Percentiles rank a stretch among this genome's conserved stretches.
phyloP scores from a whole-genome alignment of 805 yeast genomes.

The Schwanniomyces pseudopolymorphus region DNA sequence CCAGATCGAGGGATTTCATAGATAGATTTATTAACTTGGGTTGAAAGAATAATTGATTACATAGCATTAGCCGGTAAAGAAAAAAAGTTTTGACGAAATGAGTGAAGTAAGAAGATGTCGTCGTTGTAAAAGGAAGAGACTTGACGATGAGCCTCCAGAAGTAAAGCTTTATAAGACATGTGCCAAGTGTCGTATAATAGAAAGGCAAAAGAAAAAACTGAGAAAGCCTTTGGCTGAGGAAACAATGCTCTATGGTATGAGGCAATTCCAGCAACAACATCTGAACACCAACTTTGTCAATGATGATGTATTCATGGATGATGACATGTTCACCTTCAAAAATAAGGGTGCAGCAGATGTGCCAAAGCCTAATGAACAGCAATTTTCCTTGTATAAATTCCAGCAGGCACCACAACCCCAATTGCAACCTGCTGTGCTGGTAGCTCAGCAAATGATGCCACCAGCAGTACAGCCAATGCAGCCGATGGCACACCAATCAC shows the following conservation, averaged over 20 bases:
- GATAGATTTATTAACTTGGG: neutral
- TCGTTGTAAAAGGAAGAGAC: conserved; percentile 57
- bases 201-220: conserved; percentile 45
- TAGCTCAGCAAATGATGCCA: conserved; percentile 4
- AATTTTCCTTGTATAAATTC: conserved; percentile 10
- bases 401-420: conserved; percentile 4
- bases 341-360: neutral
- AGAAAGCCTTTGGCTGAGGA: conserved; percentile 47
- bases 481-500: conserved; percentile 5
- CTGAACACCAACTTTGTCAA: conserved; percentile 20
- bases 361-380: conserved; percentile 8
- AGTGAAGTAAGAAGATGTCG: conserved; percentile 44
- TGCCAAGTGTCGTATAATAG: conserved; percentile 57
- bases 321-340: conserved; percentile 12
- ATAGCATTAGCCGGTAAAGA: neutral
- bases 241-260: conserved; percentile 45
- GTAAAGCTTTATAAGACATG: conserved; percentile 58
- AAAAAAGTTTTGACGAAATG: conserved; percentile 4
- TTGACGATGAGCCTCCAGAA: conserved; percentile 55
- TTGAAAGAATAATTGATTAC: neutral
- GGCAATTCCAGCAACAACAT: conserved; percentile 42
- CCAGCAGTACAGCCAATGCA: conserved; percentile 6
- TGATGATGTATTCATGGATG: conserved; percentile 19
- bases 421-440: conserved; percentile 3
- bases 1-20: neutral